These are phyloP conservation scores for Phytopythium cucurbitacearum DNA, from an alignment of 352 stramenopile genomes.

Conservation along the genomic window DNA sequence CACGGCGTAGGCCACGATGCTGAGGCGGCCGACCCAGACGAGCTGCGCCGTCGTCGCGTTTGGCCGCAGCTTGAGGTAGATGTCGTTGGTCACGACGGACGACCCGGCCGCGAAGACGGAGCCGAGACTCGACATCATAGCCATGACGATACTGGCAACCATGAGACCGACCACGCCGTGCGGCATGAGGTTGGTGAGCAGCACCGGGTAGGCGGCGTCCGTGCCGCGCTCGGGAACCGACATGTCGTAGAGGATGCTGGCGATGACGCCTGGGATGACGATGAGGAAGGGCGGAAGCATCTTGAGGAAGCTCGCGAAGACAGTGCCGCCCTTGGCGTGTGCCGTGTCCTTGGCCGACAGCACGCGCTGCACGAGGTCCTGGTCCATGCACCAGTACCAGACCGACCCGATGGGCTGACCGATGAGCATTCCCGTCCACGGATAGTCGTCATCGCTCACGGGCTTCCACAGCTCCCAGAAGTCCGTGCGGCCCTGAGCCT, in stretches of 20 bases:
- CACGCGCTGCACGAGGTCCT: constrained; percentile 60
- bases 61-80: constrained; percentile 48
- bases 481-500: constrained; percentile 30
- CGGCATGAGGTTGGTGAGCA: constrained; percentile 62
- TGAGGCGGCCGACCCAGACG: constrained; percentile 49
- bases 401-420: constrained; percentile 50
- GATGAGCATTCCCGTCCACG: constrained; percentile 68
- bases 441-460: constrained; percentile 45
- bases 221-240: constrained; percentile 39
- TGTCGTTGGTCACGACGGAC: constrained; percentile 59
- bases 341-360: constrained; percentile 61
- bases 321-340: constrained; percentile 49
- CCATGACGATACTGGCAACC: constrained; percentile 62
- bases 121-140: constrained; percentile 63
- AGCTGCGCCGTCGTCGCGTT: constrained; percentile 51
- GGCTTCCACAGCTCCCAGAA: constrained; percentile 57
- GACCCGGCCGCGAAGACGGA: constrained; percentile 57
- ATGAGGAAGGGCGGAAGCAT: constrained; percentile 61
- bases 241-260: constrained; percentile 55
- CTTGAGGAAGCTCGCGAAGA: constrained; percentile 58
- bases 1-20: constrained; percentile 41
- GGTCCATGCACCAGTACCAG: constrained; percentile 76
- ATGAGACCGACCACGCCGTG: constrained; percentile 57
- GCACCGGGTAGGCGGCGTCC: constrained; percentile 53
- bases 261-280: constrained; percentile 56